Conservation (phyloP, 345 rosid genomes). For the Murraya koenigii region DNA sequence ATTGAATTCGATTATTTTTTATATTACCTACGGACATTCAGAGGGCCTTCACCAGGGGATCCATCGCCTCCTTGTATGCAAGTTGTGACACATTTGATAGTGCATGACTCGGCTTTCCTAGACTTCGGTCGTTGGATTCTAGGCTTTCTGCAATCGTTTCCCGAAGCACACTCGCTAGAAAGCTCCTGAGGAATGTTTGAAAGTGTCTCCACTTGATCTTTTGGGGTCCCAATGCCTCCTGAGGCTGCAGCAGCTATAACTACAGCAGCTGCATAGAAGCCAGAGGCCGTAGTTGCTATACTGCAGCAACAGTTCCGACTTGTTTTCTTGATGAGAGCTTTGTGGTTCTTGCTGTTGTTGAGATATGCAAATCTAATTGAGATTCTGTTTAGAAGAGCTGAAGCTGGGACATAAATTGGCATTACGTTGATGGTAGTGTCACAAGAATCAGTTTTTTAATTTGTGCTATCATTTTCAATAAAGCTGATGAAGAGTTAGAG, state of each 20-base stretch:
- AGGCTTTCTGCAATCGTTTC: constrained; percentile 67
- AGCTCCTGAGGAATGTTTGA: constrained; percentile 75
- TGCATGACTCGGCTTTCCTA: constrained; percentile 81
- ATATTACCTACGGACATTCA: constrained; percentile 64
- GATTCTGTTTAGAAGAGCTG: not conserved
- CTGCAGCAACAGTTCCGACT: not conserved
- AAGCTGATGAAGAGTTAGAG: not conserved
- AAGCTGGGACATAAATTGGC: constrained; percentile 20
- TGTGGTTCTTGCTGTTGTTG: not conserved
- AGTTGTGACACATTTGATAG: constrained; percentile 71
- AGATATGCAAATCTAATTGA: not conserved
- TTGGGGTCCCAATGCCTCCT: constrained; percentile 6
- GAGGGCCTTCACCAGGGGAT: constrained; percentile 83
- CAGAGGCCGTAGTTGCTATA: constrained; percentile 20
- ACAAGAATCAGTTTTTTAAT: not conserved
- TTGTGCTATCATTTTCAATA: constrained; percentile 9
- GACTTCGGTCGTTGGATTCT: constrained; percentile 86
- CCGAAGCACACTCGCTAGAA: constrained; percentile 50
- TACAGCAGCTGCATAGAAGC: constrained; percentile 41
- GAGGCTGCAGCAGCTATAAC: constrained; percentile 28
- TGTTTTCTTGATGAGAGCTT: not conserved
- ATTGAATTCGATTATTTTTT: no score
- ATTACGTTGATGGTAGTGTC: not conserved
- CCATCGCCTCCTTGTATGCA: constrained; percentile 83
- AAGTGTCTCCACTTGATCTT: constrained; percentile 50